These are phyloP conservation scores for Begonia masoniana DNA, from an alignment of 306 rosid species.

Conservation along the genomic window DNA sequence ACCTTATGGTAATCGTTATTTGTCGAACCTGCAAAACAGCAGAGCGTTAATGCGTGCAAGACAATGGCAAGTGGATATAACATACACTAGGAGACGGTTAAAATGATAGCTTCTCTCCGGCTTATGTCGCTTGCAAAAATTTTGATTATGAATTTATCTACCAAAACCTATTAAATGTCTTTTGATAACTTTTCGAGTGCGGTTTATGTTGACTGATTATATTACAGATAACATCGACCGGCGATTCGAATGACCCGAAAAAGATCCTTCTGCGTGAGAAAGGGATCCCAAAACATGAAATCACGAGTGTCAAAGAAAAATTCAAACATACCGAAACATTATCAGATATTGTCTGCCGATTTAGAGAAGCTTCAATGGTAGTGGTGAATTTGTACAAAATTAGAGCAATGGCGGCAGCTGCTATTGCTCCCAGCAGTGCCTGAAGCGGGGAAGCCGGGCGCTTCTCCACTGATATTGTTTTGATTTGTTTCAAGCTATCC, in stretches of 20 bases:
- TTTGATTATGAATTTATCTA: too few species aligned
- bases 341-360: slow-evolving; percentile 68
- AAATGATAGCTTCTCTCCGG: too few species aligned
- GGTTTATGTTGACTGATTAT: too few species aligned
- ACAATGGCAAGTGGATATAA: too few species aligned
- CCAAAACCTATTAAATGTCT: too few species aligned
- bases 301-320: background rate
- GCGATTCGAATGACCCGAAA: background rate
- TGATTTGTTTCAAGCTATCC: slow-evolving; percentile 57
- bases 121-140: too few species aligned
- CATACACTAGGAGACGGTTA: too few species aligned
- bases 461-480: slow-evolving; percentile 44
- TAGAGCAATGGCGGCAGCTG: slow-evolving; percentile 72
- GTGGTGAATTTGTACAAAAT: slow-evolving; percentile 74
- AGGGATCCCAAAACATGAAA: background rate
- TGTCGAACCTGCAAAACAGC: slow-evolving; percentile 68
- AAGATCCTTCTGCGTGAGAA: background rate
- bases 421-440: slow-evolving; percentile 67
- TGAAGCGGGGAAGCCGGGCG: slow-evolving; percentile 66
- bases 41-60: too few species aligned
- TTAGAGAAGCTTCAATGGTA: slow-evolving; percentile 72
- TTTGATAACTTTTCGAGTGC: too few species aligned
- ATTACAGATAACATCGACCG: too few species aligned
- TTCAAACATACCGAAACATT: slow-evolving; percentile 48
- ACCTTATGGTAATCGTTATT: slow-evolving; percentile 82